Base-by-base conservation (phyloP, 2,329 filamentous ascomycete species). In the Stenocarpella maydis region DNA sequence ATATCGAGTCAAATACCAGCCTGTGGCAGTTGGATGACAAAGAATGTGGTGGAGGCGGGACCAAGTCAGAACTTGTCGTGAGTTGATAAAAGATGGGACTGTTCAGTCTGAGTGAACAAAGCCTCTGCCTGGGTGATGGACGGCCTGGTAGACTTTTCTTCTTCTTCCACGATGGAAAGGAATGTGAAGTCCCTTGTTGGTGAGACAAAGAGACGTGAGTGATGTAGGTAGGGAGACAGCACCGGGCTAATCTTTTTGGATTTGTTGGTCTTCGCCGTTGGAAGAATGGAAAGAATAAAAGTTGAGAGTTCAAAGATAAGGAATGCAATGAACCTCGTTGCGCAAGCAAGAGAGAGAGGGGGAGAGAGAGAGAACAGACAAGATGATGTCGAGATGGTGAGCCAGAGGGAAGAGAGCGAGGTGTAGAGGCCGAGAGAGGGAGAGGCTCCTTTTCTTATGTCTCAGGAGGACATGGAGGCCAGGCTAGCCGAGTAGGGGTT, bases 301-400 rank as follows among this genome's bases (percentile, higher is more conserved):
- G 53, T 24, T 7, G 58, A 49, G 58, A 63, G 58, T 41, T 63
- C 58, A 63, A 49, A 63, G 58, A 49, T 63, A 63, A 63, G 58
- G 58, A 63, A 63, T 63, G 58, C 39, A 41, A 54, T 65, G 61
- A 65, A 65, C 63, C 58, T 63, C 58, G 58, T 49, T 63, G 58
- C 41, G 58, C 10, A 49, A 63, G n/a, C n/a, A n/a, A n/a, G n/a
- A n/a, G n/a, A n/a, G 43, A 63, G 58, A 49, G 37, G 12, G 58
- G n/a, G n/a, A n/a, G n/a, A n/a, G 43, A 63, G 58, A 49, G 37
- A 12, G 58, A 63, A 49, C 58, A 63, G 58, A 63, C 58, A 49
- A 28, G 34, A 19, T 19, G 58, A 49, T 63, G 58, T 63, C 58
- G 58, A 63, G 58, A 63, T 49, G 58, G 14, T 63, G 58, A 63